Evolutionary conservation across 139 green algal species (phyloP).

Genomic region (Micromonas commoda): DNA sequence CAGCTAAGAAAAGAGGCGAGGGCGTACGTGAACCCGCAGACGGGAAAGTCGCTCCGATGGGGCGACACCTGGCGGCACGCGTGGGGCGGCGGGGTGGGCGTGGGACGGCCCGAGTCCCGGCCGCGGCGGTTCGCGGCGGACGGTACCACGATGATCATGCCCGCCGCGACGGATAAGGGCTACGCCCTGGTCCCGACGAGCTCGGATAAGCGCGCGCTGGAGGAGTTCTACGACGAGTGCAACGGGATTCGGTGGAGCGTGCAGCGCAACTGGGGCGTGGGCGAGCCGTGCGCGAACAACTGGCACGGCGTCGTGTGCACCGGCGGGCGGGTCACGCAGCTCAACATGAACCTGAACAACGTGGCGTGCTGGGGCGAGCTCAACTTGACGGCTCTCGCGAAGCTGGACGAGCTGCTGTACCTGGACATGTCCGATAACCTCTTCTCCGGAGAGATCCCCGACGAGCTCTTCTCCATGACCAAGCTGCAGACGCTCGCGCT

Average conservation of each 20-base stretch:
- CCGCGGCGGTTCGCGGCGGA: background rate
- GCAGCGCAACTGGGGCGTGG: slow-evolving; percentile 15
- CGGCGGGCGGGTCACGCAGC: slow-evolving; percentile 17
- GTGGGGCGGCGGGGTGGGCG: background rate
- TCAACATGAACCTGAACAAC: slow-evolving; percentile 19
- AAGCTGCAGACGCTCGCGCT: slow-evolving; percentile 12
- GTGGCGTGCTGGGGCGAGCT: slow-evolving; percentile 12
- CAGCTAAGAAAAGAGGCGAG: background rate
- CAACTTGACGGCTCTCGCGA: background rate
- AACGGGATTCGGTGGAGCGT: slow-evolving; percentile 10
- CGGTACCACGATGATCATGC: background rate
- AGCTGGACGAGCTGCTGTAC: slow-evolving; percentile 10
- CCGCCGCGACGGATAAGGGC: background rate
- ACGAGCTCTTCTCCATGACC: slow-evolving; percentile 3
- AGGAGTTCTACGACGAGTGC: slow-evolving; percentile 23
- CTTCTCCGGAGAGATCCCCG: background rate
- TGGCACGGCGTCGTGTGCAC: slow-evolving; percentile 25
- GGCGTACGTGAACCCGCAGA: slow-evolving; percentile 7
- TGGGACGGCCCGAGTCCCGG: background rate
- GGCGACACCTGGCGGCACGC: slow-evolving; percentile 9
- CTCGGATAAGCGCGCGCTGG: background rate
- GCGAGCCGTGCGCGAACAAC: slow-evolving; percentile 15
- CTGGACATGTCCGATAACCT: slow-evolving; percentile 21
- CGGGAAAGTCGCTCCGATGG: background rate
- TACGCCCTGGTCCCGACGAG: slow-evolving; percentile 1